These are phyloP conservation scores for Actinidia chinensis DNA, from an alignment of 179 eudicot species.

Conservation along the genomic window DNA sequence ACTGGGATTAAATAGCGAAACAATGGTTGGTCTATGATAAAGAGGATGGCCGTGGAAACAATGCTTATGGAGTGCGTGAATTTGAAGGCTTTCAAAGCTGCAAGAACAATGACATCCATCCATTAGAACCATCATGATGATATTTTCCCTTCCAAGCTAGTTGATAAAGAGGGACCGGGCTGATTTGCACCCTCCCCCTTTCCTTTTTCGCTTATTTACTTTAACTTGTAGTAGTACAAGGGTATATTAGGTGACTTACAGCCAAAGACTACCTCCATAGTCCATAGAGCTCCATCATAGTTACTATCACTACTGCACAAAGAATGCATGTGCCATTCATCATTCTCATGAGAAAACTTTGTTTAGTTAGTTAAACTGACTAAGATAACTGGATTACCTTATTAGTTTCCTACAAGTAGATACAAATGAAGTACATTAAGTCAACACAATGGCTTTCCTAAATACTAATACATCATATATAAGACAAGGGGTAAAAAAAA, in stretches of 20 bases:
- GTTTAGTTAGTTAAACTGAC: not conserved
- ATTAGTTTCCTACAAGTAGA: not conserved
- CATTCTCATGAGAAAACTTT: constrained; percentile 16
- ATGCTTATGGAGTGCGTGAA: constrained; percentile 17
- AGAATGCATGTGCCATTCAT: constrained; percentile 30
- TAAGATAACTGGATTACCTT: too few relatives aligned
- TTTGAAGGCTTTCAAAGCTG: constrained; percentile 27
- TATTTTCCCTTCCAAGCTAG: constrained; percentile 23
- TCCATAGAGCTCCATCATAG: constrained; percentile 18
- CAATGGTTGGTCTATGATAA: not conserved
- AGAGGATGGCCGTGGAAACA: not conserved
- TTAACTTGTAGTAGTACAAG: not conserved
- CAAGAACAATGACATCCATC: constrained; percentile 15
- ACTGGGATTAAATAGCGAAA: constrained; percentile 29
- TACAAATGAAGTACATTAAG: constrained; percentile 6
- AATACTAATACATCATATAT: not conserved
- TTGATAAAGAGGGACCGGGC: constrained; percentile 3
- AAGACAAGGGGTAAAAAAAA: not conserved
- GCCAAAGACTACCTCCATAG: not conserved
- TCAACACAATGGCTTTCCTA: not conserved
- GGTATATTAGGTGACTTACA: too few relatives aligned
- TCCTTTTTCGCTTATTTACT: not conserved
- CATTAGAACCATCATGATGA: constrained; percentile 24
- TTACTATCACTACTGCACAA: constrained; percentile 17
- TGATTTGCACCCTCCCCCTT: constrained; percentile 8